Conservation (phyloP, 805 yeast genomes). For the Hanseniaspora meyeri region DNA sequence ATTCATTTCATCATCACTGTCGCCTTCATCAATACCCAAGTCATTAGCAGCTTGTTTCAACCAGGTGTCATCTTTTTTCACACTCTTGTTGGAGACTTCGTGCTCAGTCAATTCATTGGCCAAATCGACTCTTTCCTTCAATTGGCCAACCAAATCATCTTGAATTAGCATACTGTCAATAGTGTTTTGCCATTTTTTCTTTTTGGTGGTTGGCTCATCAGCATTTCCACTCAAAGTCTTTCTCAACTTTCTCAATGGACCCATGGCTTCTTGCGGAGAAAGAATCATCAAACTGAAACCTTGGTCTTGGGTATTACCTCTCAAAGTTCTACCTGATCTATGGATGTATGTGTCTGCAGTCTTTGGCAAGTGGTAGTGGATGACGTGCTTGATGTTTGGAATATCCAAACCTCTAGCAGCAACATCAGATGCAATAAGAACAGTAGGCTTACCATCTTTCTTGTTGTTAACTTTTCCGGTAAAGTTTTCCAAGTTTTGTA, state of each 20-base stretch:
- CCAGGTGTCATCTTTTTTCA: slow-evolving; percentile 67
- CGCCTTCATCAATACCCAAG: slow-evolving; percentile 62
- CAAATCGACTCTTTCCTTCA: slow-evolving; percentile 53
- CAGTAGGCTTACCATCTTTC: slow-evolving; percentile 44
- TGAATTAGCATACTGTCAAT: slow-evolving; percentile 67
- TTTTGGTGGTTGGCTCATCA: slow-evolving; percentile 13
- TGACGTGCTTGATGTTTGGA: slow-evolving; percentile 79
- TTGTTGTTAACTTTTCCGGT: slow-evolving; percentile 9
- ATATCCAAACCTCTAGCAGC: slow-evolving; percentile 98
- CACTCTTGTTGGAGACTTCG: slow-evolving; percentile 45
- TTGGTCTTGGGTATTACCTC: slow-evolving; percentile 48
- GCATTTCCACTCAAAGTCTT: slow-evolving; percentile 36
- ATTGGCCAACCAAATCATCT: slow-evolving; percentile 53
- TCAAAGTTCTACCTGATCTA: slow-evolving; percentile 96
- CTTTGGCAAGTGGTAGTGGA: slow-evolving; percentile 90
- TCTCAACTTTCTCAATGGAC: slow-evolving; percentile 68
- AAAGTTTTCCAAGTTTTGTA: slow-evolving; percentile 74
- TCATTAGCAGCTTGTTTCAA: slow-evolving; percentile 85
- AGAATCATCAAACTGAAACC: slow-evolving; percentile 94
- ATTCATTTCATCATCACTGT: slow-evolving; percentile 39
- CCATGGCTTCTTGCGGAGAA: slow-evolving; percentile 86
- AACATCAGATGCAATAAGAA: slow-evolving; percentile 87
- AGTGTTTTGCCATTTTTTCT: slow-evolving; percentile 39
- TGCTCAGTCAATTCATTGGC: slow-evolving; percentile 70
- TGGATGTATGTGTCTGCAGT: slow-evolving; percentile 91